phyloP scores from a whole-genome alignment of 257 asterid genomes.

The Petunia secreta region DNA sequence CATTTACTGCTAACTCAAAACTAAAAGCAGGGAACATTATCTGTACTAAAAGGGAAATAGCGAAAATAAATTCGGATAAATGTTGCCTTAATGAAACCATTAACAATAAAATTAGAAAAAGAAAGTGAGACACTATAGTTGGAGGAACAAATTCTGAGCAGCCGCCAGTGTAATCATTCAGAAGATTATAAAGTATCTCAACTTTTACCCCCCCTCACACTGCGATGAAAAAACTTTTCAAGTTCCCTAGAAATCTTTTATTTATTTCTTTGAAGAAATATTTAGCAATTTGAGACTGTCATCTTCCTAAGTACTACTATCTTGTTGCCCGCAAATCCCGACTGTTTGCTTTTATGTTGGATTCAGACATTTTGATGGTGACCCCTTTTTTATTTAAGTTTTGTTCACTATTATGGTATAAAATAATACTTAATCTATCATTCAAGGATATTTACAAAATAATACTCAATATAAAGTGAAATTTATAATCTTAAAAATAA shows the following conservation, averaged over 20 bases:
- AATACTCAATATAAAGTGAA: no score
- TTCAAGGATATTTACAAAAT: no score
- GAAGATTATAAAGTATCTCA: slow-evolving; percentile 15
- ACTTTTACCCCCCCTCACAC: no score
- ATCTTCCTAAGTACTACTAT: background rate
- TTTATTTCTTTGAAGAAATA: background rate
- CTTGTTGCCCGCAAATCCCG: slow-evolving; percentile 33
- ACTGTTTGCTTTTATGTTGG: slow-evolving; percentile 37
- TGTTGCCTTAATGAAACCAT: background rate
- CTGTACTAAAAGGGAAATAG: slow-evolving; percentile 21
- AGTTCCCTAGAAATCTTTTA: slow-evolving; percentile 14
- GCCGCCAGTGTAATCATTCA: slow-evolving; percentile 60
- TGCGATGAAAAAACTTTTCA: slow-evolving; percentile 18
- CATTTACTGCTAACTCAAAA: slow-evolving; percentile 30
- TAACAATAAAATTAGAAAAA: background rate
- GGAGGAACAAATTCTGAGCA: slow-evolving; percentile 57
- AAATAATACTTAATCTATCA: no score
- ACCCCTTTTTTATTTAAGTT: slow-evolving; percentile 6
- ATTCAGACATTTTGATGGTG: slow-evolving; percentile 38
- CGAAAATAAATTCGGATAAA: background rate
- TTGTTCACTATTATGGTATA: no score
- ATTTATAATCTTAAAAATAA: no score
- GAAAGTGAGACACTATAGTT: slow-evolving; percentile 29
- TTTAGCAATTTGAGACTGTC: background rate
- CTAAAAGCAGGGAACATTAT: slow-evolving; percentile 22